phyloP scores from a whole-genome alignment of 139 green algal genomes.

The Gonium pectorale region DNA sequence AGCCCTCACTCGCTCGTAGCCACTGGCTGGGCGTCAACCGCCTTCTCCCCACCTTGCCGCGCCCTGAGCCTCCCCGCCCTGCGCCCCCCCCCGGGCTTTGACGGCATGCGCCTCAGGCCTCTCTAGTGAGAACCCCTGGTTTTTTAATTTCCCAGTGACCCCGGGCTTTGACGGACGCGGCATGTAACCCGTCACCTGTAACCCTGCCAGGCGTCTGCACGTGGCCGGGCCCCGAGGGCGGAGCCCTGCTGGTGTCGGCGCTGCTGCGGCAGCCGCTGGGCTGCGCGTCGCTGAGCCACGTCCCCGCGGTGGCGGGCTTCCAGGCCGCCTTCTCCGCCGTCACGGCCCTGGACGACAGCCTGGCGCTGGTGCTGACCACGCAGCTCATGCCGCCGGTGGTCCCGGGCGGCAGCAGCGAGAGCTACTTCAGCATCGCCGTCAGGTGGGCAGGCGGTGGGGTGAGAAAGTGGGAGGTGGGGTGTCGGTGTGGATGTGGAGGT shows the following conservation, averaged over 20 bases:
- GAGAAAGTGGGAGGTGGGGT: too few species aligned
- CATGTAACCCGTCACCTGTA: too few species aligned
- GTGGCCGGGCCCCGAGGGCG: constrained; percentile 62
- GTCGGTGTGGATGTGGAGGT: too few species aligned
- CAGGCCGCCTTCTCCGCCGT: constrained; percentile 34
- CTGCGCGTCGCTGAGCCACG: constrained; percentile 46
- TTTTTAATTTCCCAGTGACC: not conserved
- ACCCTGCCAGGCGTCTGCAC: constrained; percentile 46
- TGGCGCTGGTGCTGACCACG: constrained; percentile 39
- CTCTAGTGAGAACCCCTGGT: too few species aligned
- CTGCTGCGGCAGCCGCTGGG: constrained; percentile 62
- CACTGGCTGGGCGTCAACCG: too few species aligned
- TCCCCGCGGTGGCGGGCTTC: constrained; percentile 48
- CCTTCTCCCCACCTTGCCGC: too few species aligned
- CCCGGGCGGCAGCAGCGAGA: not conserved
- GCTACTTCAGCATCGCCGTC: constrained; percentile 11
- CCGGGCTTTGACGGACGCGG: too few species aligned
- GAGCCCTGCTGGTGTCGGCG: constrained; percentile 58
- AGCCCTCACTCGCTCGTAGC: too few species aligned
- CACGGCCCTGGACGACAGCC: constrained; percentile 27
- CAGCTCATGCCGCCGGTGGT: constrained; percentile 49
- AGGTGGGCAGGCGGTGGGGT: too few species aligned
- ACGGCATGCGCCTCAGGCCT: too few species aligned
- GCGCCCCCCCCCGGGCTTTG: too few species aligned
- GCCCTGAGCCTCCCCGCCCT: too few species aligned